Percentiles rank a stretch among this genome's conserved stretches.
phyloP scores from a whole-genome alignment of 805 yeast species.

The Candida mattraensis region DNA sequence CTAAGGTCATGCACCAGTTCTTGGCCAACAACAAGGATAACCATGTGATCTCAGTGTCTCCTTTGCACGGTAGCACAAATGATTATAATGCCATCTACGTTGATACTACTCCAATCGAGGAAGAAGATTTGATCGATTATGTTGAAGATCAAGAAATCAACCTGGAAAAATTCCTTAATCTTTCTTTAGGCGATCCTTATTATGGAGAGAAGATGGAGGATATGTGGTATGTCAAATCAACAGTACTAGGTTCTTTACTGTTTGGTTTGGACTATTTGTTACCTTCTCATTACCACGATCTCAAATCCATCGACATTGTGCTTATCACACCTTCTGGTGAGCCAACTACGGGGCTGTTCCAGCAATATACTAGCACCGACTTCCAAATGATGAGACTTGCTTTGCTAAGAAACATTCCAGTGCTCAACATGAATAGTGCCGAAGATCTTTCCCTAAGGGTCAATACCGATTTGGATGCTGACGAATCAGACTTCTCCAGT shows the following conservation, averaged over 20 bases:
- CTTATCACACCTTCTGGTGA: slow-evolving; percentile 49
- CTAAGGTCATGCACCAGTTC: slow-evolving; percentile 21
- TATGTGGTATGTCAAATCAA: slow-evolving; percentile 49
- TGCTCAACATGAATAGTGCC: slow-evolving; percentile 20
- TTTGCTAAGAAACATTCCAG: slow-evolving; percentile 25
- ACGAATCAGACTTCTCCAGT: slow-evolving; percentile 14
- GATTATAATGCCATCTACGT: slow-evolving; percentile 8
- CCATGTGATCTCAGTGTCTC: slow-evolving; percentile 25
- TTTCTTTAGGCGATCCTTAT: slow-evolving; percentile 22
- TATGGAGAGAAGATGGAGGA: slow-evolving; percentile 19
- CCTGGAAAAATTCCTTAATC: slow-evolving; percentile 10
- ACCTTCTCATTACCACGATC: slow-evolving; percentile 39
- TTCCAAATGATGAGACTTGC: slow-evolving; percentile 23
- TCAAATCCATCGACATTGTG: slow-evolving; percentile 41
- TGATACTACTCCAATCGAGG: slow-evolving; percentile 14
- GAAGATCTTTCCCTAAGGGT: slow-evolving; percentile 3
- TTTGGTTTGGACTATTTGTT: slow-evolving; percentile 44
- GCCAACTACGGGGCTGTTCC: slow-evolving; percentile 39
- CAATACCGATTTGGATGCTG: slow-evolving; percentile 10
- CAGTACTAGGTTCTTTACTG: slow-evolving; percentile 44
- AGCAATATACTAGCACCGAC: slow-evolving; percentile 18
- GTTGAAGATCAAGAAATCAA: slow-evolving; percentile 6
- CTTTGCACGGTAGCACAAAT: slow-evolving; percentile 13
- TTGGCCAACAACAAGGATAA: slow-evolving; percentile 13
- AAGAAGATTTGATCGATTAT: slow-evolving; percentile 12